Percentiles rank a stretch among this genome's conserved stretches.
phyloP scores from a whole-genome alignment of 2,329 filamentous ascomycete species.

The Colletotrichum destructivum region DNA sequence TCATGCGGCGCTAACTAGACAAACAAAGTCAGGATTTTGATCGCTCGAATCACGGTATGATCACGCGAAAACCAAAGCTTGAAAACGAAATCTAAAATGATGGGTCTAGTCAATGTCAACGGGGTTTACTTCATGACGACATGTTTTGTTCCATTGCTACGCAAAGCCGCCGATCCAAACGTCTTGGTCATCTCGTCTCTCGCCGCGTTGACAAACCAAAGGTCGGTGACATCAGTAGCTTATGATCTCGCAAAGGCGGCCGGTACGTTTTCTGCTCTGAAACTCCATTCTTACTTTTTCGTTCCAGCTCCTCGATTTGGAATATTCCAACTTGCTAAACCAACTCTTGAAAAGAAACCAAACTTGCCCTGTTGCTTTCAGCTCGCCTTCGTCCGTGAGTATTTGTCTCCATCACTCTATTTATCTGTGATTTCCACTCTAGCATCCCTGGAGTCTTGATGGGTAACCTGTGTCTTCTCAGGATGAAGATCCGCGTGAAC shows the following conservation, averaged over 20 bases:
- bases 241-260: constrained; percentile 48
- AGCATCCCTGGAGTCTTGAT: not conserved
- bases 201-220: constrained; percentile 46
- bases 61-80: not conserved
- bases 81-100: not conserved
- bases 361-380: constrained; percentile 44
- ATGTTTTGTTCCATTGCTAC: constrained; percentile 48
- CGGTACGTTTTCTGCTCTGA: constrained; percentile 33
- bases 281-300: not conserved
- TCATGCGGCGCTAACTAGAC: not conserved
- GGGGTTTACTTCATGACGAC: constrained; percentile 49
- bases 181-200: constrained; percentile 48
- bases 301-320: not conserved
- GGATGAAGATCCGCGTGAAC: constrained; percentile 47
- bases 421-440: not conserved
- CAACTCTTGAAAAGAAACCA: constrained; percentile 30
- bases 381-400: constrained; percentile 44
- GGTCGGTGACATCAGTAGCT: constrained; percentile 46
- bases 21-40: constrained; percentile 8
- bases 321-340: not conserved
- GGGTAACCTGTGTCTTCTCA: constrained; percentile 4
- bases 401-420: not conserved
- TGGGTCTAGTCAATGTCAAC: constrained; percentile 46
- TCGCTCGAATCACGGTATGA: constrained; percentile 1
- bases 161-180: constrained; percentile 46